phyloP scores from a whole-genome alignment of 176 grass and related monocot genomes.

The sorghum (Sorghum bicolor) region DNA sequence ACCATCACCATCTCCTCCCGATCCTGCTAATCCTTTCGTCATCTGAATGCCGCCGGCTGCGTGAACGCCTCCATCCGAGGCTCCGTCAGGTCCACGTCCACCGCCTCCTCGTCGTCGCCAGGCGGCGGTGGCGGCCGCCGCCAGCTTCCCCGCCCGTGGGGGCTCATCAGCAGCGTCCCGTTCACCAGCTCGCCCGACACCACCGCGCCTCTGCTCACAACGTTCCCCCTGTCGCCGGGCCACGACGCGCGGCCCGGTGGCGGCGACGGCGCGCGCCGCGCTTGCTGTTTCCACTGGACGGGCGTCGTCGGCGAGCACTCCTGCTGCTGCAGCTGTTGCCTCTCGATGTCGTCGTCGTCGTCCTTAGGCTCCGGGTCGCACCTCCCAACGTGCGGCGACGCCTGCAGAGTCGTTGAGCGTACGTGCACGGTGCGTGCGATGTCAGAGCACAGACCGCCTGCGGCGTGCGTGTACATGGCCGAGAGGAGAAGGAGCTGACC shows the following conservation, averaged over 20 bases:
- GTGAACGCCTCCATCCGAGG: conserved; percentile 76
- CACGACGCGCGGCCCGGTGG: conserved; percentile 12
- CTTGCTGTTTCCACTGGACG: conserved; percentile 3
- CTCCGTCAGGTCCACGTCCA: conserved; percentile 90
- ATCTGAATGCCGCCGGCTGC: conserved; percentile 38
- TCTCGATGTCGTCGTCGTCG: conserved; percentile 6
- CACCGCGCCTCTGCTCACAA: conserved; percentile 10
- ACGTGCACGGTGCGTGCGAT: rapidly evolving
- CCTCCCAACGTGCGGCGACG: not conserved
- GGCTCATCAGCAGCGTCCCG: conserved; percentile 40
- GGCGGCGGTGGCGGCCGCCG: conserved; percentile 16
- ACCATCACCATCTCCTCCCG: not conserved
- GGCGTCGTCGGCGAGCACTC: conserved; percentile 28
- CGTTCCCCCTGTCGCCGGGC: not conserved
- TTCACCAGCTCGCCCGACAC: conserved; percentile 38
- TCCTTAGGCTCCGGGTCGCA: not conserved
- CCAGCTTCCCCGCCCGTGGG: conserved; percentile 24
- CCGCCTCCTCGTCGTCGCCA: conserved; percentile 49
- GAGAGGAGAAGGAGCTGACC: conserved; percentile 16
- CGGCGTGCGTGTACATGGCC: not conserved
- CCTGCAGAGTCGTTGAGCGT: conserved; percentile 36
- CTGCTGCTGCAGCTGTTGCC: conserved; percentile 22
- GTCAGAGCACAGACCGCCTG: not conserved
- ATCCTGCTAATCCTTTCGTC: not conserved
- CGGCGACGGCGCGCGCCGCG: not conserved